These are phyloP conservation scores for Neonectria faginata DNA, from an alignment of 2,329 filamentous ascomycete species.

Conservation along the genomic window DNA sequence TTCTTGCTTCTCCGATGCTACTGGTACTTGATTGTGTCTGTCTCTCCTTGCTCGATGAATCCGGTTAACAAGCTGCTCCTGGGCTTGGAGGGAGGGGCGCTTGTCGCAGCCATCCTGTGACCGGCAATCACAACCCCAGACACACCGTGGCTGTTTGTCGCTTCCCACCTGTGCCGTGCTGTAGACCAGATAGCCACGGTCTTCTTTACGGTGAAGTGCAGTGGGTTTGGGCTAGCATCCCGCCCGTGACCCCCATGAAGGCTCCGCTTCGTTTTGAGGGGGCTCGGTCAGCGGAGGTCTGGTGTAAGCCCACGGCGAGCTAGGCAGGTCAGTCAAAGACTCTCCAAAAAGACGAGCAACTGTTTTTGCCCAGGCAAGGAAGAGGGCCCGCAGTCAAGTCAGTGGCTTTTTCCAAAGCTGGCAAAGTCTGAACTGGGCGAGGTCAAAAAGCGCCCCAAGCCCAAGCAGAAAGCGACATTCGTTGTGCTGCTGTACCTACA, in stretches of 20 bases:
- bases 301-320: slow-evolving; percentile 2
- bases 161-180: slow-evolving; percentile 3
- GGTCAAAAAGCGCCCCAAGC: background rate
- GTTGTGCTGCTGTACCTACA: background rate
- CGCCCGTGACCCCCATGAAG: slow-evolving; percentile 10
- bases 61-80: slow-evolving; percentile 26
- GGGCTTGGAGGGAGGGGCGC: slow-evolving; percentile 19
- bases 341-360: background rate
- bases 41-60: slow-evolving; percentile 34
- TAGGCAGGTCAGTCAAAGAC: background rate
- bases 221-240: slow-evolving; percentile 13
- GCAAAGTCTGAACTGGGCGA: background rate
- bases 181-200: background rate
- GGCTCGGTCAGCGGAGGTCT: slow-evolving; percentile 7
- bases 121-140: slow-evolving; percentile 31
- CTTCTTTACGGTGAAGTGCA: slow-evolving; percentile 21
- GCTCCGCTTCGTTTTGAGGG: background rate
- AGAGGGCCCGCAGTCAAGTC: background rate
- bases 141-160: slow-evolving; percentile 12
- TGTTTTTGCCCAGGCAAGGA: background rate
- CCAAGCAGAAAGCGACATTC: slow-evolving; percentile 4
- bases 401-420: background rate
- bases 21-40: no score
- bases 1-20: slow-evolving; percentile 4
- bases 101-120: slow-evolving; percentile 33